These are phyloP conservation scores for Zygosaccharomyces bailii DNA, from an alignment of 805 yeast genomes.

Conservation along the genomic window DNA sequence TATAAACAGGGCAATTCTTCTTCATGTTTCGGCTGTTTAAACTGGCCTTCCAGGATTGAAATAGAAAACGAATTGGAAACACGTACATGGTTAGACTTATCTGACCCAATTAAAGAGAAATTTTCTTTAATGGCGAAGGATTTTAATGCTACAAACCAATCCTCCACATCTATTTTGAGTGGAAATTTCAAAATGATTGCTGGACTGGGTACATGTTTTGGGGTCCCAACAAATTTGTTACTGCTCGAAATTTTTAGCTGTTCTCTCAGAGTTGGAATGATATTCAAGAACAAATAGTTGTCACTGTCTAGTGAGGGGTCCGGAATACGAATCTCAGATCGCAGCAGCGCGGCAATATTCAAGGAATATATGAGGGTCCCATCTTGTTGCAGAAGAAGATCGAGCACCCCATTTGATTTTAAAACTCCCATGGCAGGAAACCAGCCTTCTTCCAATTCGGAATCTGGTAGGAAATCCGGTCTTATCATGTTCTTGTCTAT, in stretches of 20 bases:
- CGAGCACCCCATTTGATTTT: slow-evolving; percentile 58
- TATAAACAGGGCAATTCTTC: slow-evolving; percentile 41
- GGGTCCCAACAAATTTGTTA: slow-evolving; percentile 10
- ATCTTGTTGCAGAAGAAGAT: slow-evolving; percentile 59
- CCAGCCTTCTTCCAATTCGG: slow-evolving; percentile 55
- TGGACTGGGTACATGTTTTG: slow-evolving; percentile 24
- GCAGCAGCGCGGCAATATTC: slow-evolving; percentile 48
- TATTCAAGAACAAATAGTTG: slow-evolving; percentile 57
- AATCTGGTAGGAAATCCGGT: slow-evolving; percentile 11
- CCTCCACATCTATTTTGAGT: slow-evolving; percentile 65
- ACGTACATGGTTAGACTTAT: slow-evolving; percentile 42
- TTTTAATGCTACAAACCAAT: slow-evolving; percentile 67
- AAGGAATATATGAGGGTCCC: slow-evolving; percentile 59
- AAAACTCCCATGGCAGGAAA: slow-evolving; percentile 68
- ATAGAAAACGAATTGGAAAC: slow-evolving; percentile 52
- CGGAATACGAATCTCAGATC: slow-evolving; percentile 60
- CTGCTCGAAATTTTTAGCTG: slow-evolving; percentile 15
- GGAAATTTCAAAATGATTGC: slow-evolving; percentile 55
- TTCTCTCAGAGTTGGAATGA: slow-evolving; percentile 50
- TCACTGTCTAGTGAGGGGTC: slow-evolving; percentile 62
- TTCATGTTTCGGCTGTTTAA: slow-evolving; percentile 24
- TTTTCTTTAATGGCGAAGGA: slow-evolving; percentile 58
- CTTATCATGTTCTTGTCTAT: slow-evolving; percentile 17
- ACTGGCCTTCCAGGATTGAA: slow-evolving; percentile 63
- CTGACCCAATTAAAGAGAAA: slow-evolving; percentile 27